phyloP scores from a whole-genome alignment of 371 early-diverging fungal species.

The Circinella umbellata region DNA sequence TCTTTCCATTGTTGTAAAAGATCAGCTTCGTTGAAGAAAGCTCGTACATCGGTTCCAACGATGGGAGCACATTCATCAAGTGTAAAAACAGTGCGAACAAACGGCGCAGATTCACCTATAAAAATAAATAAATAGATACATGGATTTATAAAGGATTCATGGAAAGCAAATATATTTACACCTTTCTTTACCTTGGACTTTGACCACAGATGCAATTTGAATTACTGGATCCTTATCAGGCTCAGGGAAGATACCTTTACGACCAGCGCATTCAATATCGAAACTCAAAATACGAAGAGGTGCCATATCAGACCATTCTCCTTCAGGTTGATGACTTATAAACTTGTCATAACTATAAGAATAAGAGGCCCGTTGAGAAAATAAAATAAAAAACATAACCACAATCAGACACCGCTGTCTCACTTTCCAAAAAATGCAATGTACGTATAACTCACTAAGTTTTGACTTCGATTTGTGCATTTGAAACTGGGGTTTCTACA shows the following conservation, averaged over 20 bases:
- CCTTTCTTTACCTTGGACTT: conserved; percentile 71
- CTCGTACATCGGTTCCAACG: conserved; percentile 89
- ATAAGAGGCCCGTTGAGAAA: no score
- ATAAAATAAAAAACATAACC: conserved; percentile 3
- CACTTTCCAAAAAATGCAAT: neutral
- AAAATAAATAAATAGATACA: neutral
- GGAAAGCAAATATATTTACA: no score
- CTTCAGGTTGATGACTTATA: conserved; percentile 87
- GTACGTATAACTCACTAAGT: conserved; percentile 49
- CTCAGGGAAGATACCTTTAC: conserved; percentile 97
- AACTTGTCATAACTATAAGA: conserved; percentile 67
- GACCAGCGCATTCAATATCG: conserved; percentile 99
- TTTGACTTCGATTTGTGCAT: conserved; percentile 87
- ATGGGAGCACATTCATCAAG: conserved; percentile 91
- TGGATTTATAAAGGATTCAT: no score
- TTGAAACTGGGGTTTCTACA: conserved; percentile 52
- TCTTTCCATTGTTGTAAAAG: conserved; percentile 90
- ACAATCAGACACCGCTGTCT: neutral
- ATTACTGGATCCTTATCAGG: conserved; percentile 97
- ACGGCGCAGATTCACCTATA: conserved; percentile 81
- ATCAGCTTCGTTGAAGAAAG: conserved; percentile 86
- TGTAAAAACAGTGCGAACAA: conserved; percentile 94
- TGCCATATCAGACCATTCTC: conserved; percentile 93
- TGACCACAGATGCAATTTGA: conserved; percentile 98
- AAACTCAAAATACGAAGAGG: conserved; percentile 97